Evolutionary conservation across 768 basidiomycete species (phyloP), one percentile per base, ranked within the genome.

Genomic region (Psilocybe tampanensis): DNA sequence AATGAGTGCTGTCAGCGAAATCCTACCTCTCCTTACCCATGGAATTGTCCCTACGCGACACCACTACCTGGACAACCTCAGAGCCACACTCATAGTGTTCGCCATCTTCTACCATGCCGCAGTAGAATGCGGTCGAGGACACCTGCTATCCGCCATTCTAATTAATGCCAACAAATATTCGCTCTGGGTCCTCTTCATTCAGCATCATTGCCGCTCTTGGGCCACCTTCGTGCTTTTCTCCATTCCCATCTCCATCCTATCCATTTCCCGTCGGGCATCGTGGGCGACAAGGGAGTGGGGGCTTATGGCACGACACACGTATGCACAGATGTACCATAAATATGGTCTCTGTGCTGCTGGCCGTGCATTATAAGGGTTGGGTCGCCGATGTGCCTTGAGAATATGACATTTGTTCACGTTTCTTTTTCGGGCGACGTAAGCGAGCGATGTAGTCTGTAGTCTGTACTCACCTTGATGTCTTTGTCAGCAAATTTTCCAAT

Each of bases 21-120:
- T 21, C 1, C 55, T 56, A 15, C 55, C 55, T 2, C 55, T 56
- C 9, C 47, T 56, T n/a, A 48, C 48, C 9, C 29, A 32, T 33
- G 29, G 19, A 4, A 26, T 26, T 19, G 5, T 17, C 17, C 43
- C 55, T 11, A 29, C 50, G 22, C 32, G 63, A 24, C 43, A 61
- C 17, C 64, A 67, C 34, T 68, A 63, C 47, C 24, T 69, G 47
- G 68, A 69, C 53, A 69, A 69, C 50, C 60, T 69, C 17, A 65
- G 68, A n/a, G 54, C 63, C 12, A 54, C 61, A 11, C 58, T 69
- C 47, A 66, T 62, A 12, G 26, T 64, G 18, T 45, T 64, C 8
- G 60, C 68, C 41, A 60, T 69, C 44, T 48, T 62, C 8, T 64
- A 69, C 43, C 68, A 69, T 47, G 60, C 64, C 2, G 58, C 56